Percentiles rank a stretch among this genome's conserved stretches.
phyloP scores from a whole-genome alignment of 441 rosid genomes.

The Caryocar brasiliense region DNA sequence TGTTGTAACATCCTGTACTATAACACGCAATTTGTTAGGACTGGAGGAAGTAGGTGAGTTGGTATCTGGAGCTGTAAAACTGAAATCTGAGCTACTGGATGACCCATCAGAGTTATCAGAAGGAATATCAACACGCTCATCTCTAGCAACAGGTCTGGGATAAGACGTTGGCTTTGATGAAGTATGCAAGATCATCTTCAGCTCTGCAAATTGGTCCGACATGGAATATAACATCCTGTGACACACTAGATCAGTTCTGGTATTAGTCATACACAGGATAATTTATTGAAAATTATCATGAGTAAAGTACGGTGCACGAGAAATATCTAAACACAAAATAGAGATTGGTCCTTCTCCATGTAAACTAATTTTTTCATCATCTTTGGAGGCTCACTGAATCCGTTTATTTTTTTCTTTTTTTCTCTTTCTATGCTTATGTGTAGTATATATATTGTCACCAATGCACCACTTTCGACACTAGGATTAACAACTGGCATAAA shows the following conservation, averaged over 20 bases:
- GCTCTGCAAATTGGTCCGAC: constrained; percentile 82
- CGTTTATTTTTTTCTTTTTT: not conserved
- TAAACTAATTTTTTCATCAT: too few species aligned
- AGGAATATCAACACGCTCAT: constrained; percentile 37
- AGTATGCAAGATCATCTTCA: constrained; percentile 51
- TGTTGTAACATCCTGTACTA: constrained; percentile 53
- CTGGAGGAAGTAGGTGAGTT: constrained; percentile 22
- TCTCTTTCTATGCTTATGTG: too few species aligned
- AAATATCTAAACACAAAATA: not conserved
- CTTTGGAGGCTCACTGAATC: not conserved
- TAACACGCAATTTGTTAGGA: constrained; percentile 30
- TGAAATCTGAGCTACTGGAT: constrained; percentile 54
- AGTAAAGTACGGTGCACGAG: not conserved
- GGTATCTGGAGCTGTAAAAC: constrained; percentile 48
- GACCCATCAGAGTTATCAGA: constrained; percentile 58
- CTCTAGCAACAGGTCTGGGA: constrained; percentile 31
- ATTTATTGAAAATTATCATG: not conserved
- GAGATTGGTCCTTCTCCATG: not conserved
- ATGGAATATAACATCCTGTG: constrained; percentile 81
- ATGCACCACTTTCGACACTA: not conserved
- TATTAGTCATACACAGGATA: constrained; percentile 31
- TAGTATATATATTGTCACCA: not conserved
- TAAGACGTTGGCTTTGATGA: constrained; percentile 42
- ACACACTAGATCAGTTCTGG: constrained; percentile 61
- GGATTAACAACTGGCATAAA: not conserved